phyloP scores from a whole-genome alignment of 441 rosid genomes.

The Rhodomyrtus psidioides region DNA sequence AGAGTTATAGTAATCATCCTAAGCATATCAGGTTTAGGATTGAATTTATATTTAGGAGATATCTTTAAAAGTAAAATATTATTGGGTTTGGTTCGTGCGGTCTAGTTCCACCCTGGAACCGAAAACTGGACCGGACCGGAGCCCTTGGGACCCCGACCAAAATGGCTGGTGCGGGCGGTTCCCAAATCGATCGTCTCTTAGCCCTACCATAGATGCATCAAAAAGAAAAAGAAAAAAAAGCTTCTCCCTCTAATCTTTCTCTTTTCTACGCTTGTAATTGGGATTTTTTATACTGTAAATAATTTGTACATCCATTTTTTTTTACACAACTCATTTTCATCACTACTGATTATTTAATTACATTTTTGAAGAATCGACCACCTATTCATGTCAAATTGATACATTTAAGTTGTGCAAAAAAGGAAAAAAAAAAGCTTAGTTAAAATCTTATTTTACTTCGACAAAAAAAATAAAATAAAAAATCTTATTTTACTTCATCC shows the following conservation, averaged over 20 bases:
- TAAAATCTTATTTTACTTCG: not conserved
- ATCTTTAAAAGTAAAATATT: no score
- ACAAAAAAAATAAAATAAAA: no score
- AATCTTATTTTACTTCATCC: not conserved
- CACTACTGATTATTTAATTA: not conserved
- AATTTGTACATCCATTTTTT: not conserved
- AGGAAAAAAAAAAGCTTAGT: not conserved
- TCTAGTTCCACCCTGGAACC: no score
- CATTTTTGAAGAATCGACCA: not conserved
- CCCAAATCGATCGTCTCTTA: no score
- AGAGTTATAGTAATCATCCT: no score
- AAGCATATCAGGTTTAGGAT: no score
- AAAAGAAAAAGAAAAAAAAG: not conserved
- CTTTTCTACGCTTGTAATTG: not conserved
- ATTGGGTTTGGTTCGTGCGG: no score
- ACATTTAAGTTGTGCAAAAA: not conserved
- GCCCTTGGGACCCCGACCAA: no score
- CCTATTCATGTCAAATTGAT: not conserved
- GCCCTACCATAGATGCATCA: not conserved
- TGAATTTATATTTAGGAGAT: no score
- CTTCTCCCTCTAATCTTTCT: no score
- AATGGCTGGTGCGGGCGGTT: no score
- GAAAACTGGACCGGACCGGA: no score
- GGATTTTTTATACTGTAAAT: not conserved
- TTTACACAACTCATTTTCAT: not conserved